phyloP scores from a whole-genome alignment of 768 basidiomycete species.

The Boletus subcaerulescens region DNA sequence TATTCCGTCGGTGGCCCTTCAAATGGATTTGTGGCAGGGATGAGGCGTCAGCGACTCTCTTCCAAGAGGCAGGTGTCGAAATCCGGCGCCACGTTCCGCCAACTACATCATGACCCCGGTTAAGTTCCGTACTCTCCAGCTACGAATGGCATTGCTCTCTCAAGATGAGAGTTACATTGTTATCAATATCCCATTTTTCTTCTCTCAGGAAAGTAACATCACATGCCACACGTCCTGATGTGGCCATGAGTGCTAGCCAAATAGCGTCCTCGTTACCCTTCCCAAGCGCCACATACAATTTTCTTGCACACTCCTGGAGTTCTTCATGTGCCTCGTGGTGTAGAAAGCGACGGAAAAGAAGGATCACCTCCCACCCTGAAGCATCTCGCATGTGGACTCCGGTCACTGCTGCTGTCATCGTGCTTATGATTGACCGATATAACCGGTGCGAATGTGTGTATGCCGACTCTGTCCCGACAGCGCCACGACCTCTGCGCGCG shows the following conservation, averaged over 20 bases:
- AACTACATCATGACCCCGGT: slow-evolving; percentile 12
- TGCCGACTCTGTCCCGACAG: slow-evolving; percentile 62
- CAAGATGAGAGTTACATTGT: slow-evolving; percentile 35
- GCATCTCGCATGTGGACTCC: slow-evolving; percentile 69
- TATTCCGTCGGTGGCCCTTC: neutral
- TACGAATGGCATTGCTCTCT: slow-evolving; percentile 22
- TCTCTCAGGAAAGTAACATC: slow-evolving; percentile 51
- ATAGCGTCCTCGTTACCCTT: slow-evolving; percentile 74
- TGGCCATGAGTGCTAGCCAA: slow-evolving; percentile 72
- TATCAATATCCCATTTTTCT: slow-evolving; percentile 60
- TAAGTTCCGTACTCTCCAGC: neutral
- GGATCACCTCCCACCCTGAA: slow-evolving; percentile 77
- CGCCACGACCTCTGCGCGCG: slow-evolving; percentile 47
- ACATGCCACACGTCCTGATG: slow-evolving; percentile 41
- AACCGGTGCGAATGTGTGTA: slow-evolving; percentile 81
- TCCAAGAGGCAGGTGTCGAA: slow-evolving; percentile 79
- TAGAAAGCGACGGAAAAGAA: slow-evolving; percentile 77
- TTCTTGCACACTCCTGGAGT: slow-evolving; percentile 62
- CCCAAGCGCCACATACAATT: slow-evolving; percentile 60
- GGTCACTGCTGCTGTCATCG: slow-evolving; percentile 64
- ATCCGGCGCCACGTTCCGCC: slow-evolving; percentile 68
- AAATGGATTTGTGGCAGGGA: slow-evolving; percentile 48
- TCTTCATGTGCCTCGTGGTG: slow-evolving; percentile 65
- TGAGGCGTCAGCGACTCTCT: slow-evolving; percentile 73
- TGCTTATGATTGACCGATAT: slow-evolving; percentile 70